phyloP scores from a whole-genome alignment of 495 filamentous ascomycete genomes.

The Aspergillus affinis region DNA sequence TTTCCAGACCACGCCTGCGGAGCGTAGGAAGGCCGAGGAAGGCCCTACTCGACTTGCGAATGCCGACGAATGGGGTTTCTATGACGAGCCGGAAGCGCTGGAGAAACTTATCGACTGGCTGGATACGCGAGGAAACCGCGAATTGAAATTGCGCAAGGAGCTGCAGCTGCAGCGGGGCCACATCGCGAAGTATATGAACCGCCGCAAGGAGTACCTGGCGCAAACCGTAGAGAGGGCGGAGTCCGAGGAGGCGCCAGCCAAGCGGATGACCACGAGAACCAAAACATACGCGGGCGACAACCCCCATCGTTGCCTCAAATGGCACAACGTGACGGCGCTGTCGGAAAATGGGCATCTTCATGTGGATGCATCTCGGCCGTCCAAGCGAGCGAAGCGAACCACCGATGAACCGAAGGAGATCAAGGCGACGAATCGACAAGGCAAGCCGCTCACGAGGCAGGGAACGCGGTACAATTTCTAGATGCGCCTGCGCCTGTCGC shows the following conservation, averaged over 20 bases:
- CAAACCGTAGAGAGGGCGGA: slow-evolving; percentile 52
- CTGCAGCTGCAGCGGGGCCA: slow-evolving; percentile 71
- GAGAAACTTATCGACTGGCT: slow-evolving; percentile 84
- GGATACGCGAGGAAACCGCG: slow-evolving; percentile 78
- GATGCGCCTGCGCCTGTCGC: neutral
- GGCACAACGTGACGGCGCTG: slow-evolving; percentile 78
- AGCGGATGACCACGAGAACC: slow-evolving; percentile 74
- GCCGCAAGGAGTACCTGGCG: slow-evolving; percentile 68
- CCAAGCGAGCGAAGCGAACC: slow-evolving; percentile 57
- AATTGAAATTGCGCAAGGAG: slow-evolving; percentile 82
- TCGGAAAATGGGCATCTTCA: slow-evolving; percentile 81
- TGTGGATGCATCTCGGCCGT: slow-evolving; percentile 68
- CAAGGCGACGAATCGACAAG: slow-evolving; percentile 48
- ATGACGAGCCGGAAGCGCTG: slow-evolving; percentile 72
- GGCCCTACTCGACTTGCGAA: slow-evolving; percentile 73
- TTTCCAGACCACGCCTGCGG: slow-evolving; percentile 76
- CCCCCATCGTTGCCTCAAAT: slow-evolving; percentile 71
- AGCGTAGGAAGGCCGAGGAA: slow-evolving; percentile 85
- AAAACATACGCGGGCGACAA: slow-evolving; percentile 64
- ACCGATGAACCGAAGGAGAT: slow-evolving; percentile 42
- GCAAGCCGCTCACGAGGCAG: slow-evolving; percentile 49
- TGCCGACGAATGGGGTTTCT: slow-evolving; percentile 87
- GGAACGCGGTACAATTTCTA: slow-evolving; percentile 47
- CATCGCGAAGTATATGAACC: slow-evolving; percentile 78
- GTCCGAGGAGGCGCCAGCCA: slow-evolving; percentile 56